Percentiles rank a stretch among this genome's conserved stretches.
Conservation (phyloP, 306 rosid species). For the Ormosia emarginata region DNA sequence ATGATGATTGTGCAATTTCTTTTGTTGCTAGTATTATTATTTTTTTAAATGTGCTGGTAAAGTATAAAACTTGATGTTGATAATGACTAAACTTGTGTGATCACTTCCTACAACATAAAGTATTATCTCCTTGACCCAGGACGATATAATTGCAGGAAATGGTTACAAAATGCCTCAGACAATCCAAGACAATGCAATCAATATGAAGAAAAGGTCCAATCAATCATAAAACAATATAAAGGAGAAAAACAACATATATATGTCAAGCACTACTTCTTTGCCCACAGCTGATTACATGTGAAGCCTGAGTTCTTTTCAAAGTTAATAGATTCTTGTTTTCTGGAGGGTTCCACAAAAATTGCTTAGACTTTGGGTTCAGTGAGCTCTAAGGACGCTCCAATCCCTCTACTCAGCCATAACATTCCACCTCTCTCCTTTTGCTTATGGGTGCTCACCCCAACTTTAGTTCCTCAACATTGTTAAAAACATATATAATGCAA, state of each 20-base stretch:
- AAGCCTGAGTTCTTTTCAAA: neutral
- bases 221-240: neutral
- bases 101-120: neutral
- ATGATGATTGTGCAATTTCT: neutral
- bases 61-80: neutral
- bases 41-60: neutral
- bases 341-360: neutral
- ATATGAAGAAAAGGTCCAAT: neutral
- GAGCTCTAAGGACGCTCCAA: slow-evolving; percentile 9
- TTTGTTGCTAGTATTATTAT: neutral
- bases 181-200: neutral
- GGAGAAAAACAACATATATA: neutral
- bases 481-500: neutral
- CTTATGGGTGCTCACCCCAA: neutral
- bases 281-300: neutral
- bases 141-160: neutral
- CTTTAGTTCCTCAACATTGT: neutral
- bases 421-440: slow-evolving; percentile 3
- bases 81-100: neutral
- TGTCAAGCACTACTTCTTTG: neutral
- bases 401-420: neutral
- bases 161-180: neutral
- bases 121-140: neutral
- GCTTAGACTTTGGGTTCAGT: neutral
- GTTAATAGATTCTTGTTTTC: neutral